phyloP scores from a whole-genome alignment of 208 protist genomes.

The Crithidia thermophila region DNA sequence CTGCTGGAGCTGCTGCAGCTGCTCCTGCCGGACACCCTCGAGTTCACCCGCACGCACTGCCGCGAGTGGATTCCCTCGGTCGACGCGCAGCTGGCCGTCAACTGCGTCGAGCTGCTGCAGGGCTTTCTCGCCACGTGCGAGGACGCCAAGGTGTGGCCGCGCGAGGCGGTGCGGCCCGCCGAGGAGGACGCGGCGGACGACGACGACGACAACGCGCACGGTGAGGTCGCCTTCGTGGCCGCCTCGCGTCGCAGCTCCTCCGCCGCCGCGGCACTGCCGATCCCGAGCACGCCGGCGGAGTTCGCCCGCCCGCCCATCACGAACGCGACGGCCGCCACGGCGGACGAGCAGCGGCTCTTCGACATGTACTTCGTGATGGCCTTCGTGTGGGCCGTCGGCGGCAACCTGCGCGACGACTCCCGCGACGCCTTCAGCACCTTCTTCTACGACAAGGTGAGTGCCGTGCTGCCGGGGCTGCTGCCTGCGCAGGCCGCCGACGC shows the following conservation, averaged over 20 bases:
- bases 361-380: constrained; percentile 96
- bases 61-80: constrained; percentile 90
- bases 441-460: constrained; percentile 65
- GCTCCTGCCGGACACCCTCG: constrained; percentile 81
- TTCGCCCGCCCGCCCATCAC: constrained; percentile 75
- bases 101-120: constrained; percentile 91
- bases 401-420: constrained; percentile 89
- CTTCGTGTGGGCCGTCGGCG: constrained; percentile 97
- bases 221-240: constrained; percentile 5
- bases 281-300: constrained; percentile 53
- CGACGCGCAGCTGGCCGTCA: constrained; percentile 91
- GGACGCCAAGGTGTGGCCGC: constrained; percentile 56
- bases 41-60: constrained; percentile 89
- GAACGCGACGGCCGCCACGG: constrained; percentile 32
- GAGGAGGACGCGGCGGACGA: constrained; percentile 37
- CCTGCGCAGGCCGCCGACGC: constrained; percentile 13
- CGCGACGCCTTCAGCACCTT: constrained; percentile 91
- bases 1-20: constrained; percentile 75
- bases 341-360: constrained; percentile 75
- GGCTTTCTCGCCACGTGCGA: constrained; percentile 65
- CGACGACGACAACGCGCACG: constrained; percentile 21
- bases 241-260: constrained; percentile 19
- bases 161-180: constrained; percentile 38
- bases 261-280: constrained; percentile 10
- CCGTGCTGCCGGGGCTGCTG: constrained; percentile 62